These are phyloP conservation scores for Rhodotorula babjevae DNA, from an alignment of 768 basidiomycete species.

Conservation along the genomic window DNA sequence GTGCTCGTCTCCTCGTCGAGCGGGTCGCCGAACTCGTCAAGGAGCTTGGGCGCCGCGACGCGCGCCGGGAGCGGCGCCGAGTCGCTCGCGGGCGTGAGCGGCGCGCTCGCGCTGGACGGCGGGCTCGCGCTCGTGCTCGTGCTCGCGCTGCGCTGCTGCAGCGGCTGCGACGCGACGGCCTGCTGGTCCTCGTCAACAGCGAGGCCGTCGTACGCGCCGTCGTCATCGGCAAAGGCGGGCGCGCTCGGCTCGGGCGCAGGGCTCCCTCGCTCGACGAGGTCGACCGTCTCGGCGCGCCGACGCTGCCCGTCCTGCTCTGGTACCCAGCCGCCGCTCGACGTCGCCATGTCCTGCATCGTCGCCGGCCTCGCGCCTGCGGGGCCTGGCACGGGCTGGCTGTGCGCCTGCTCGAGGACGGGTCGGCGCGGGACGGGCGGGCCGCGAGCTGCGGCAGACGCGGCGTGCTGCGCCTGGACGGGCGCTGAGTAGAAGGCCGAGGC, in stretches of 20 bases:
- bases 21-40: conserved; percentile 28
- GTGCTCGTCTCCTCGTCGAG: conserved; percentile 30
- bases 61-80: background rate
- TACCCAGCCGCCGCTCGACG: background rate
- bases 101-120: conserved; percentile 15
- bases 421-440: background rate
- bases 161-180: no score
- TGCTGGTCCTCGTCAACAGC: background rate
- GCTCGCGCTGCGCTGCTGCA: background rate
- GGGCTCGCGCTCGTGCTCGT: conserved; percentile 3
- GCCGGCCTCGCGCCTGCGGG: background rate
- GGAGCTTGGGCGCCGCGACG: background rate
- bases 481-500: conserved; percentile 32
- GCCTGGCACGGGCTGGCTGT: background rate
- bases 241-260: background rate
- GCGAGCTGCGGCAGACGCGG: background rate
- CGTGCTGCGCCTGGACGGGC: conserved; percentile 29
- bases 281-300: background rate
- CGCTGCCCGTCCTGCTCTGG: background rate
- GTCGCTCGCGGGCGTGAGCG: conserved; percentile 20
- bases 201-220: conserved; percentile 28
- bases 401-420: background rate
- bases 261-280: background rate
- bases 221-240: conserved; percentile 22
- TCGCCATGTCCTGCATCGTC: conserved; percentile 22